phyloP scores from a whole-genome alignment of 371 early-diverging fungal genomes.

The Actinomortierella wolfii region DNA sequence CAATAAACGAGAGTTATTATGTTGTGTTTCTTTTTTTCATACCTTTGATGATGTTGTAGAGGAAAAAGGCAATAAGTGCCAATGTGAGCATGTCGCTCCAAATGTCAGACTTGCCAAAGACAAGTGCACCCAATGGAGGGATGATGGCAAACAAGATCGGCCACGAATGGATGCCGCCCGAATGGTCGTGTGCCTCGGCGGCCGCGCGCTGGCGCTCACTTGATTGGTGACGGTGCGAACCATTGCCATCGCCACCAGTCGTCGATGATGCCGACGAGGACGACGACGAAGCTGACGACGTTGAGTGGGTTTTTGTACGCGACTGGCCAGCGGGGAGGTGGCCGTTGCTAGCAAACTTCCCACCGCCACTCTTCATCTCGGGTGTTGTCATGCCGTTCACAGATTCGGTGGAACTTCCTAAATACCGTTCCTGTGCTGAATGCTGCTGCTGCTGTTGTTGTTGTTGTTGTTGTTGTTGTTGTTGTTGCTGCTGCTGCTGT shows the following conservation, averaged over 20 bases:
- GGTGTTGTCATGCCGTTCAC: too few species aligned
- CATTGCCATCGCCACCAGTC: background rate
- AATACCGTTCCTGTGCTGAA: background rate
- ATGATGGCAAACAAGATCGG: slow-evolving; percentile 67
- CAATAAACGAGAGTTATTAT: background rate
- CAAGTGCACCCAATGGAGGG: slow-evolving; percentile 67
- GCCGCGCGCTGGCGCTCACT: slow-evolving; percentile 5
- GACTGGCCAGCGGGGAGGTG: slow-evolving; percentile 15
- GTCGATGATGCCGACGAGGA: background rate
- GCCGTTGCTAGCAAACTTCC: slow-evolving; percentile 3
- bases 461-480: slow-evolving; percentile 1
- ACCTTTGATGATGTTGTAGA: slow-evolving; percentile 75
- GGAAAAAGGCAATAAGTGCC: slow-evolving; percentile 64
- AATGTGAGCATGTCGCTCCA: slow-evolving; percentile 72
- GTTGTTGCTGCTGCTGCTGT: slow-evolving; percentile 4
- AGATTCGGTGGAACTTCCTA: too few species aligned
- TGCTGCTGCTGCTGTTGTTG: background rate
- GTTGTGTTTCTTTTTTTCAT: slow-evolving; percentile 16
- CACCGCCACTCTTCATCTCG: too few species aligned
- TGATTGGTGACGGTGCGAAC: background rate
- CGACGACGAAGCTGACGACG: slow-evolving; percentile 1
- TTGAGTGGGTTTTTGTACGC: slow-evolving; percentile 8
- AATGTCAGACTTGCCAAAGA: slow-evolving; percentile 66
- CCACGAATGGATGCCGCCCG: slow-evolving; percentile 51
- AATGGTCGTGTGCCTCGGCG: slow-evolving; percentile 28